A percentile compares a stretch with the other conserved stretches of the same genome.
Evolutionary conservation across 306 rosid species (phyloP).

Genomic region (Acacia melanoxylon): DNA sequence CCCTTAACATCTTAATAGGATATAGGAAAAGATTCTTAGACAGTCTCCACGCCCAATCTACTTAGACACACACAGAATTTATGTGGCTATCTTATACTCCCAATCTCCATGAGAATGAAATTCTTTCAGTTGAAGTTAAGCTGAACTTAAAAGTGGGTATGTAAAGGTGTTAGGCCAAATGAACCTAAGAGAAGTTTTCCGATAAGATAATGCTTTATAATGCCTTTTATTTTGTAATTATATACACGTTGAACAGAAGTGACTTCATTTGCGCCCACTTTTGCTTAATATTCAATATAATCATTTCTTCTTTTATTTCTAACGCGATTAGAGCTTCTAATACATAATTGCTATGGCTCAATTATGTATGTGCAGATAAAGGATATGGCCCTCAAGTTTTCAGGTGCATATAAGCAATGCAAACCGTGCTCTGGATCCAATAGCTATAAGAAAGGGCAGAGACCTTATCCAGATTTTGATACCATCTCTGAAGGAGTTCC

Average conservation of each 20-base stretch:
- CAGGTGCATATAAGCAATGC: conserved; percentile 82
- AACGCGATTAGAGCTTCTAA: neutral
- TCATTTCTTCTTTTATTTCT: neutral
- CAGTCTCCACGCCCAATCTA: conserved; percentile 26
- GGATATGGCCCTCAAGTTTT: conserved; percentile 85
- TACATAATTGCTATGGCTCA: neutral
- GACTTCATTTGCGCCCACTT: neutral
- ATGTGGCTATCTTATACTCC: conserved; percentile 13
- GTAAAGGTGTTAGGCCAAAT: neutral
- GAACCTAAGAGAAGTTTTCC: neutral
- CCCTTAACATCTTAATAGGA: neutral
- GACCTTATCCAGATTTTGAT: conserved; percentile 86
- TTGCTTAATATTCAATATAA: neutral
- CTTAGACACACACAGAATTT: conserved; percentile 5
- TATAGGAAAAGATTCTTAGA: conserved; percentile 22
- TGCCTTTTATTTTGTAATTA: neutral
- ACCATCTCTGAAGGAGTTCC: conserved; percentile 90
- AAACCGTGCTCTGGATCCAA: conserved; percentile 77
- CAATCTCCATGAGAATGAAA: conserved; percentile 15
- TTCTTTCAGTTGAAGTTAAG: neutral
- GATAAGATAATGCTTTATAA: neutral
- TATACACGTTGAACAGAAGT: neutral
- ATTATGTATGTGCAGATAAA: conserved; percentile 61
- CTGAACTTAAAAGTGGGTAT: conserved; percentile 10
- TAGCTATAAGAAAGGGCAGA: conserved; percentile 71